A percentile compares a stretch with the other conserved stretches of the same genome.
phyloP scores from a whole-genome alignment of 2,329 filamentous ascomycete species.

The Pyrenophora seminiperda region DNA sequence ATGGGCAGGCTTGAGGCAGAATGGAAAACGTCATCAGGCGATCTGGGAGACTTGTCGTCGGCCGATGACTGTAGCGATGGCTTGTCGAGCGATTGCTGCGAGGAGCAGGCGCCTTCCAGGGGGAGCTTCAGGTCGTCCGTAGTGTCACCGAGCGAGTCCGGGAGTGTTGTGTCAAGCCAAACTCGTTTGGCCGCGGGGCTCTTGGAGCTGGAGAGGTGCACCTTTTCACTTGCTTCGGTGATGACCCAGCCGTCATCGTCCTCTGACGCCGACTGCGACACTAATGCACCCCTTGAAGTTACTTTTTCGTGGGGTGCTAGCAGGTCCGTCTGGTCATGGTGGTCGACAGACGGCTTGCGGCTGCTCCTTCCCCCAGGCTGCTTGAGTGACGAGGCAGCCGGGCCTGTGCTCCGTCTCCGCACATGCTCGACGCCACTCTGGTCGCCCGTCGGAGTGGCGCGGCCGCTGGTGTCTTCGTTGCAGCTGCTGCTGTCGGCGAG shows the following conservation, averaged over 20 bases:
- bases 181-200: constrained; percentile 42
- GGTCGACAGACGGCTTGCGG: constrained; percentile 31
- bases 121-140: constrained; percentile 45
- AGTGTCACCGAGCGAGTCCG: constrained; percentile 38
- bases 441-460: constrained; percentile 36
- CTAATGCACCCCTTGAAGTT: constrained; percentile 19
- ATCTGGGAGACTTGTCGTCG: constrained; percentile 46
- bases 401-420: constrained; percentile 38
- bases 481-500: constrained; percentile 60
- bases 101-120: constrained; percentile 46
- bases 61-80: constrained; percentile 40
- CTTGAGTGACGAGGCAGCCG: constrained; percentile 32
- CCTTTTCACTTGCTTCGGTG: constrained; percentile 36
- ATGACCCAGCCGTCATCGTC: constrained; percentile 49
- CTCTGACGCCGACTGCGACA: constrained; percentile 41
- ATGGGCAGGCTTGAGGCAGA: constrained; percentile 57
- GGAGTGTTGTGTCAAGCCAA: constrained; percentile 49
- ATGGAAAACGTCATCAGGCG: constrained; percentile 53
- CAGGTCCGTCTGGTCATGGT: constrained; percentile 29
- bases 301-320: constrained; percentile 29
- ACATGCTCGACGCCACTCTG: constrained; percentile 36
- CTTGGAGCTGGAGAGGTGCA: constrained; percentile 20
- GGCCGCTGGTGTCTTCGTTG: constrained; percentile 53
- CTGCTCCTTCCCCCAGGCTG: constrained; percentile 32
- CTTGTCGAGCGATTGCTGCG: constrained; percentile 44